Base-by-base conservation (phyloP, 352 stramenopile genomes). In the Globisporangium carolinianum region DNA sequence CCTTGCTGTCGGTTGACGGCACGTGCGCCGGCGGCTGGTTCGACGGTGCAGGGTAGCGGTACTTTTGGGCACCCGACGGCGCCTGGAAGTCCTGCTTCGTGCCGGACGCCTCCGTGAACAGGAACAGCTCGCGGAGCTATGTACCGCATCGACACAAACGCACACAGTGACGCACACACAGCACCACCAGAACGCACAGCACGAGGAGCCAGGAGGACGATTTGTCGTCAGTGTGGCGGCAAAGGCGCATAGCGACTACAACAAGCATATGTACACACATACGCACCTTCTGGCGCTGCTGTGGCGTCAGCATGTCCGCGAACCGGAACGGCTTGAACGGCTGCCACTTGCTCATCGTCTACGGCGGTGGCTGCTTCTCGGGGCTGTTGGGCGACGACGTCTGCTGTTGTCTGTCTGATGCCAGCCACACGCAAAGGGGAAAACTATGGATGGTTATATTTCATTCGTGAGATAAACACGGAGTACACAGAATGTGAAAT, bases 241-340 rank as follows among this genome's bases (percentile, higher is more conserved):
- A 24, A 24, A 24, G 24, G 24, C 2, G 24, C 24, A 15, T 18
- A 57, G 53, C 38, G 42, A 11, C 47, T n/a, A 66, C 32, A 14
- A 48, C 15, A 11, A 36, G 24, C 24, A 24, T 24, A 24, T 24
- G 11, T 11, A 18, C 12, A 39, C 15, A 51, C 6, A 53, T 3
- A 43, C 66, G 47, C 56, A 88, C 76, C 66, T 86, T 87, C 67
- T 87, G 71, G 53, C 83, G 83, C 56, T 89, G 62, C 49, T 81
- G 71, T 15, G 71, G 69, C 48, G 81, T 76, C 66, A 94, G 70
- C 53, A 91, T 67, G 35, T 82, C 76, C 67, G 85, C 67, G 69
- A 87, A 89, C 70, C 75, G 66, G 67, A 90, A 91, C 66, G 79
- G 80, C 67, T 89, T 86, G 66, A 91, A 94, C 36, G 83, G 83